These are phyloP conservation scores for Diaporthe batatas DNA, from an alignment of 2,329 filamentous ascomycete genomes.

Conservation along the genomic window DNA sequence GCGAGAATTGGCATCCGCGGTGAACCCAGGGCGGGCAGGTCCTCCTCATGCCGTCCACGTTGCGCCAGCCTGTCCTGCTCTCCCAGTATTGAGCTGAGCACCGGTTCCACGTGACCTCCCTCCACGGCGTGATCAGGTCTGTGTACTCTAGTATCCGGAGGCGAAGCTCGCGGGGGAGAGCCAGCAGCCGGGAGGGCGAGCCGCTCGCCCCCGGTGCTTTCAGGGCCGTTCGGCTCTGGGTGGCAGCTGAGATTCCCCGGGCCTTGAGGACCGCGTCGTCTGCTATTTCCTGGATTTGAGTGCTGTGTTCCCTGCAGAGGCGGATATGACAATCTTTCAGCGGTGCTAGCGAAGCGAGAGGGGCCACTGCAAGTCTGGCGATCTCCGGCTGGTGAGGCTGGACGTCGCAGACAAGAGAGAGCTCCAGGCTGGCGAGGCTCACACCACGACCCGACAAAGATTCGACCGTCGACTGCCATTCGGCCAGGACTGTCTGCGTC, in stretches of 20 bases:
- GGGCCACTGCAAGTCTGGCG: not conserved
- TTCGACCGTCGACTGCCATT: not conserved
- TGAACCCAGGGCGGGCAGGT: not conserved
- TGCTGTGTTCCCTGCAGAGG: not conserved
- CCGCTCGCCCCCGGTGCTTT: not conserved
- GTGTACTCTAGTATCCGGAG: constrained; percentile 45
- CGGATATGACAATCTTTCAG: not conserved
- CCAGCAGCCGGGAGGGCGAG: not conserved
- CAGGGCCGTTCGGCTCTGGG: not conserved
- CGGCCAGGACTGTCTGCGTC: not conserved
- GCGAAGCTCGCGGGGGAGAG: constrained; percentile 45
- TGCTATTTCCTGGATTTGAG: constrained; percentile 34
- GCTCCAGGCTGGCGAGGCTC: not conserved
- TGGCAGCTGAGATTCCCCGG: constrained; percentile 5
- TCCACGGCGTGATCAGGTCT: constrained; percentile 44
- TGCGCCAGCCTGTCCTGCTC: not conserved
- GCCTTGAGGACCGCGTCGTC: constrained; percentile 11
- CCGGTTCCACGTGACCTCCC: constrained; percentile 43
- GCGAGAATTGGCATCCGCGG: constrained; percentile 30
- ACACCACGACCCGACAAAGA: not conserved
- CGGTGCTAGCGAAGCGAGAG: not conserved
- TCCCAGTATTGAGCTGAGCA: not conserved
- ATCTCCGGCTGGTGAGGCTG: not conserved
- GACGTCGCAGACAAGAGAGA: not conserved
- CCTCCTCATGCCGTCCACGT: not conserved